Conservation (phyloP, 768 basidiomycete species). For the Cyathus striatus region DNA sequence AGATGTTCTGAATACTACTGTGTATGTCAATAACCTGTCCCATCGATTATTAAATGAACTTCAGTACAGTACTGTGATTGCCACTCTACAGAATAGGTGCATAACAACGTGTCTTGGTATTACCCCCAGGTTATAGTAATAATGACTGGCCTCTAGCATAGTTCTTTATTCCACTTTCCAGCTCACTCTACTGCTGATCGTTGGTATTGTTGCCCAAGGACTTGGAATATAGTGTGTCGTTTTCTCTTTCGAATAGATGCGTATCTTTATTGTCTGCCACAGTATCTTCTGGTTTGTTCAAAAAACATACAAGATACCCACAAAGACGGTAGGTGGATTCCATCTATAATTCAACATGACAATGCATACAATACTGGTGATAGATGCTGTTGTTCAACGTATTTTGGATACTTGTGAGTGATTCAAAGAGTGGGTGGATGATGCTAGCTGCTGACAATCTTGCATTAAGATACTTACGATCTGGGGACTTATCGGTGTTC, state of each 20-base stretch:
- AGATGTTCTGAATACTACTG: constrained; percentile 70
- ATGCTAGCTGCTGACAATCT: too few species aligned
- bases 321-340: constrained; percentile 45
- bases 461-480: constrained; percentile 49
- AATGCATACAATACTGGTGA: background rate
- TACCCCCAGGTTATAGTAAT: background rate
- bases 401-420: constrained; percentile 61
- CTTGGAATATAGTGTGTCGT: constrained; percentile 60
- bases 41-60: constrained; percentile 3
- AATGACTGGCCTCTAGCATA: too few species aligned
- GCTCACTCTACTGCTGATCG: constrained; percentile 60
- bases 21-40: constrained; percentile 34
- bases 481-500: constrained; percentile 78
- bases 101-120: background rate
- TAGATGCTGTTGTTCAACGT: constrained; percentile 73
- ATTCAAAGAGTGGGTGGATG: too few species aligned
- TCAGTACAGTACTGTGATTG: constrained; percentile 55
- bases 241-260: background rate
- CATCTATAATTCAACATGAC: too few species aligned
- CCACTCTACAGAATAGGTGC: constrained; percentile 67
- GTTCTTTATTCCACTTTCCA: constrained; percentile 71
- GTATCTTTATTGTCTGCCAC: background rate
- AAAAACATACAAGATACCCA: constrained; percentile 55
- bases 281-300: constrained; percentile 70
- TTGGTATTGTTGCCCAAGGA: constrained; percentile 60